Conservation (phyloP, 2,329 filamentous ascomycete species). For the Penicillium sp. region DNA sequence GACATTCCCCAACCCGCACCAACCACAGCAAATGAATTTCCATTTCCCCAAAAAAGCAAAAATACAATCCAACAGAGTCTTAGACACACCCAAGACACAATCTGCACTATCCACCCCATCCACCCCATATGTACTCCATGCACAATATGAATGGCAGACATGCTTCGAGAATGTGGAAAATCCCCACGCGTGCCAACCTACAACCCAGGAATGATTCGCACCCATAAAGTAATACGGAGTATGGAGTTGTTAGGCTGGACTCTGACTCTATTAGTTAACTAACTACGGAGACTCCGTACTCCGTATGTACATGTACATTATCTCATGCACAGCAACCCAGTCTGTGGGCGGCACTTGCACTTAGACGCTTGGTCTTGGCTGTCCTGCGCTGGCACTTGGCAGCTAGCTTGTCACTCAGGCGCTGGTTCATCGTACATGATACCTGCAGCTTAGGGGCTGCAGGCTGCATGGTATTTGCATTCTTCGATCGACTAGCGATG, state of each 20-base stretch:
- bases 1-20: neutral
- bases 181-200: slow-evolving; percentile 1
- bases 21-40: neutral
- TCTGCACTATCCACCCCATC: neutral
- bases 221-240: neutral
- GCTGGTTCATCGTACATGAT: slow-evolving; percentile 6
- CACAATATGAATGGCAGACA: slow-evolving; percentile 9
- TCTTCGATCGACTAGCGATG: slow-evolving; percentile 7
- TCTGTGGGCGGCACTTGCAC: neutral
- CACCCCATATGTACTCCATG: neutral
- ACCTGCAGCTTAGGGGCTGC: neutral
- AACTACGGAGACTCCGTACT: too few relatives aligned
- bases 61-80: neutral
- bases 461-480: slow-evolving; percentile 2
- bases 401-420: neutral
- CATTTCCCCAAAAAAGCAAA: neutral
- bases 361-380: neutral
- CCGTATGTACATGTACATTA: neutral
- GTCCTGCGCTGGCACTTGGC: slow-evolving; percentile 9
- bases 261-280: neutral
- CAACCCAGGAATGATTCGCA: slow-evolving; percentile 5
- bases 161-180: slow-evolving; percentile 23
- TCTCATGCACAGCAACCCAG: neutral
- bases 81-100: neutral
- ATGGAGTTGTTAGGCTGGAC: neutral